Evolutionary conservation across 805 yeast species (phyloP).

Genomic region (Wickerhamomyces bovis): DNA sequence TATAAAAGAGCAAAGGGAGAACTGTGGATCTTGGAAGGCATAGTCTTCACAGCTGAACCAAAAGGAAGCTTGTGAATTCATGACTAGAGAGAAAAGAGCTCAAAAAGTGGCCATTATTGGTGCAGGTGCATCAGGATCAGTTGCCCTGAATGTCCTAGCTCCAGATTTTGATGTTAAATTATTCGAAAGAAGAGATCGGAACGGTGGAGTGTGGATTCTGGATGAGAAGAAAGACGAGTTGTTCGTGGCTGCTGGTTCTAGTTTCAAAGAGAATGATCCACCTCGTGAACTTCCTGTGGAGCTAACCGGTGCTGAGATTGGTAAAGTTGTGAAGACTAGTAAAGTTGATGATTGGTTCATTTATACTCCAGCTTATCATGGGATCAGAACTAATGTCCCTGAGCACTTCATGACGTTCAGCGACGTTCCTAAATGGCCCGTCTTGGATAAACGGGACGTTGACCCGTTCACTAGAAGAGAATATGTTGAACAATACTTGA

Average conservation of each 20-base stretch:
- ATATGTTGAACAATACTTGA: slow-evolving; percentile 7
- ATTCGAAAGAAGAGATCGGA: slow-evolving; percentile 32
- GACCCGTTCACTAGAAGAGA: slow-evolving; percentile 12
- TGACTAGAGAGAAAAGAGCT: background rate
- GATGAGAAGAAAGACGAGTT: slow-evolving; percentile 17
- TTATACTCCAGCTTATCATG: slow-evolving; percentile 6
- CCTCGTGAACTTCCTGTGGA: slow-evolving; percentile 1
- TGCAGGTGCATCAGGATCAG: slow-evolving; percentile 42
- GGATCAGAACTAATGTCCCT: slow-evolving; percentile 14
- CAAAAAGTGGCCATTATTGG: slow-evolving; percentile 36
- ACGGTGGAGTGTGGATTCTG: slow-evolving; percentile 39
- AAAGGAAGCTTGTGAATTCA: background rate
- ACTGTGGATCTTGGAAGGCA: too few species aligned
- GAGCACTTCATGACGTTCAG: slow-evolving; percentile 41
- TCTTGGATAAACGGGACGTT: slow-evolving; percentile 3
- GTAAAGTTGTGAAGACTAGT: slow-evolving; percentile 1
- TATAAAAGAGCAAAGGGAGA: background rate
- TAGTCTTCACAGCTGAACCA: too few species aligned
- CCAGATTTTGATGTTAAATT: slow-evolving; percentile 32
- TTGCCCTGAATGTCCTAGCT: slow-evolving; percentile 28
- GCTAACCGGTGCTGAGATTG: background rate
- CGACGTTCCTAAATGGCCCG: slow-evolving; percentile 21
- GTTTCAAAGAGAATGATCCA: background rate
- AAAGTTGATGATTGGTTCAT: slow-evolving; percentile 1
- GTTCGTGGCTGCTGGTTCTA: slow-evolving; percentile 1